Base-by-base conservation (phyloP, 1,284 basidiomycete species). In the Trichosporon sp. region DNA sequence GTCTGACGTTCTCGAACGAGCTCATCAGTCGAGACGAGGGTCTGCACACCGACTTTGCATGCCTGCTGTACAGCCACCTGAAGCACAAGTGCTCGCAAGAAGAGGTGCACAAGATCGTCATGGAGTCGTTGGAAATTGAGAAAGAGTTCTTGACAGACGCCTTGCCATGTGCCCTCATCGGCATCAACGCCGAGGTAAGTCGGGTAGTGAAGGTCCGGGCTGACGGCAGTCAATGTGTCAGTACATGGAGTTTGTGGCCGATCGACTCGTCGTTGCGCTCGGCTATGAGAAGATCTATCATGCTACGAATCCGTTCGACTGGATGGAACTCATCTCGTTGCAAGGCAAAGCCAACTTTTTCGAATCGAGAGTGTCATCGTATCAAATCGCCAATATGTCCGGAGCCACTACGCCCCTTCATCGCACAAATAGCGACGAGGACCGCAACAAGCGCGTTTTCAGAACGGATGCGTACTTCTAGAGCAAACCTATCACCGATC, bases 11-110 rank as follows among this genome's bases (percentile, higher is more conserved):
- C 81, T 96, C 95, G 21, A 96, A 96, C 73, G 91, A 95, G 81
- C 87, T 97, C 74, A 98, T 97, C 80, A 92, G 89, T 63, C 88
- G 94, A 54, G 95, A 98, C 74, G 95, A 98, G 81, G 95, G 95
- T 23, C 89, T 96, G 85, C 95, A 97, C 80, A 97, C 95, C 80
- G 94, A 93, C 78, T 94, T 77, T 61, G 74, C 74, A 6, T 76
- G 73, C 60, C 60, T 77, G 46, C 85, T 98, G 44, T 96, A 96
- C 83, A 87, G 85, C 63, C 91, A 95, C 71, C 85, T 96, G 9
- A 68, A 78, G 66, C 82, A 84, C 68, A 82, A 86, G 10, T 90
- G 92, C 0, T 88, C 92, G 71, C 88, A 89, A 3, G 86, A 91
- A 29, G 86, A 86, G 25, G 87, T 95, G 46, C 79, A 83, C 66